Percentiles rank a stretch among this genome's conserved stretches.
Conservation (phyloP, 1,284 basidiomycete species). For the Kalmanozyma brasiliensis region DNA sequence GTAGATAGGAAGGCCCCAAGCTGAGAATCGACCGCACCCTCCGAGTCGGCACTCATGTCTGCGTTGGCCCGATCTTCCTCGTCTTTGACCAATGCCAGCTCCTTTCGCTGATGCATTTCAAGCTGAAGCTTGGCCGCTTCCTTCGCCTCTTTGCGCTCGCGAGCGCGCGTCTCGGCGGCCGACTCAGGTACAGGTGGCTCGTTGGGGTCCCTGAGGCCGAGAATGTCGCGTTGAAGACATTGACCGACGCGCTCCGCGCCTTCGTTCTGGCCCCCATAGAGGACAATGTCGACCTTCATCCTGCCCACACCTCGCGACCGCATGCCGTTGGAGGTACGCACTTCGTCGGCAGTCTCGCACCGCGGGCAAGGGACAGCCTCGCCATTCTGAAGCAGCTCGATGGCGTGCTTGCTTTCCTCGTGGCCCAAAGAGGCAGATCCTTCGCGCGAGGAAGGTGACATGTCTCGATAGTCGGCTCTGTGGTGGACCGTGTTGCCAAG, state of each 20-base stretch:
- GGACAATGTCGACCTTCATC: constrained; percentile 84
- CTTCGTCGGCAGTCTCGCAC: constrained; percentile 77
- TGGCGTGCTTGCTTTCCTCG: constrained; percentile 46
- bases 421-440: constrained; percentile 37
- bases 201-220: constrained; percentile 63
- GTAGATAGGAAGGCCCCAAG: constrained; percentile 13
- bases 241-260: constrained; percentile 78
- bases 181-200: constrained; percentile 64
- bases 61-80: constrained; percentile 6
- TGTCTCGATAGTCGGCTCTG: constrained; percentile 19
- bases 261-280: constrained; percentile 92
- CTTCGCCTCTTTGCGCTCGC: constrained; percentile 48
- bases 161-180: constrained; percentile 46
- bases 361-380: constrained; percentile 81
- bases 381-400: constrained; percentile 70
- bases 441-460: constrained; percentile 27
- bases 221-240: constrained; percentile 64
- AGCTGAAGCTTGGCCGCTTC: constrained; percentile 22
- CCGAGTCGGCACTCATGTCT: constrained; percentile 35
- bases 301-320: constrained; percentile 82
- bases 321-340: constrained; percentile 80
- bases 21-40: constrained; percentile 27
- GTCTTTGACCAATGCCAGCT: constrained; percentile 8
- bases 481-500: constrained; percentile 44
- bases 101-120: constrained; percentile 15